Base-by-base conservation (phyloP, 768 basidiomycete species). In the Tricholoma furcatifolium region DNA sequence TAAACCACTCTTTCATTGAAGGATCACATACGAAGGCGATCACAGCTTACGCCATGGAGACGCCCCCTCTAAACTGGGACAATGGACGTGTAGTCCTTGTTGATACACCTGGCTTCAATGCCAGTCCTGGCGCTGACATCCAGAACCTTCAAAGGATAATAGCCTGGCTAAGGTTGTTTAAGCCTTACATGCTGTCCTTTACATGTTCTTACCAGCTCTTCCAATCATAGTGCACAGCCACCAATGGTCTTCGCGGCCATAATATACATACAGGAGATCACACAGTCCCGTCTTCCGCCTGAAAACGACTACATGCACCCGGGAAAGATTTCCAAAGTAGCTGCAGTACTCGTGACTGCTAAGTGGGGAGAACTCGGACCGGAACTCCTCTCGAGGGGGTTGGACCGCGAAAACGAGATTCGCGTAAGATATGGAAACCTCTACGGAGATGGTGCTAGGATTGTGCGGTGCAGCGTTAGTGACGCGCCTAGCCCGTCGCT, bases 251-350 rank as follows among this genome's bases (percentile, higher is more conserved):
- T 38, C 36, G 43, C 31, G 6, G 43, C 42, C 18, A 51, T 51
- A 18, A 45, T 51, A 5, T 51, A 51, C 15, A 20, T 51, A 9
- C 21, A 51, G 32, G 50, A 51, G 32, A 51, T 51, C 20, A 51
- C 20, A 18, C 42, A 51, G 18, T 23, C 50, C 17, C 50, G 50
- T 2, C 23, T 31, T 15, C 15, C 6, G 7, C 43, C 50, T n/a
- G 34, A 45, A 36, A 27, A 27, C 27, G 27, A 43, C 15, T n/a
- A 20, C 34, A 51, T 51, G 43, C 43, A 51, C 17, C 50, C 50
- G 31, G 36, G 32, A 9, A 51, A 44, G 43, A 32, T 51, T 10
- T 43, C 34, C 15, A 45, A 38, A 14, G 32, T 17, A 3, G 50
- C 27, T 14, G 43, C 50, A 12, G 20, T 43, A 4, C 50, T 51